Evolutionary conservation across 208 protist genomes (phyloP), one percentile per base, ranked within the genome.

Genomic region (Trypanosoma lewisi): DNA sequence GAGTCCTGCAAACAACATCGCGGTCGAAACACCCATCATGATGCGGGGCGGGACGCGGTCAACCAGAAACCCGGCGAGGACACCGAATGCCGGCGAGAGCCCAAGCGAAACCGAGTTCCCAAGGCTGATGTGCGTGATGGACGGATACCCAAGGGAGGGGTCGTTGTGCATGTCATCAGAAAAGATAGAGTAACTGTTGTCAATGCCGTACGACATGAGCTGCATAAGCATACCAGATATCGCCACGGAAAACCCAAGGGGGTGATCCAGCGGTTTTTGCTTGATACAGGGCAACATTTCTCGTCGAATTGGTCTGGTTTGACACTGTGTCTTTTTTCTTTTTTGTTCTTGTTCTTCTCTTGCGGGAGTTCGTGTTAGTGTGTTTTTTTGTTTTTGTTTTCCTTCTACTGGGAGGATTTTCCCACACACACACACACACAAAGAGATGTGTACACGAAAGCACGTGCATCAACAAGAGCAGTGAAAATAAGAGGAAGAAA

Each of bases 151-250:
- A 27, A 94, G 78, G 0, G 72, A 77, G 2, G 77, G 37, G 61
- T 94, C 87, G 0, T 81, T 71, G 56, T 91, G 73, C 82, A 94
- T 94, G 54, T 76, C 76, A 16, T 67, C 44, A 12, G 72, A 80
- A 66, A 94, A 94, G 34, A 85, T 89, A 45, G 78, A 85, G 57
- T 85, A 89, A 45, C 84, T 87, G 87, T 94, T 91, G 62, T 86
- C 80, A 61, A 89, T 90, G 55, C 87, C 87, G 67, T 90, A 94
- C 52, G 61, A 83, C 82, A 88, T 89, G 69, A 94, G 80, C 62
- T 94, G 84, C 82, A 90, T 90, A 31, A 94, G 63, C 19, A 83
- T 69, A 31, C 80, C 87, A 12, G 80, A 87, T 23, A 90, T 51
- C 47, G 87, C 87, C n/a, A 94, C 84, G 8, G 81, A 33, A 63